A percentile compares a stretch with the other conserved stretches of the same genome.
Evolutionary conservation across 306 rosid species (phyloP).

Genomic region (Vicia faba): DNA sequence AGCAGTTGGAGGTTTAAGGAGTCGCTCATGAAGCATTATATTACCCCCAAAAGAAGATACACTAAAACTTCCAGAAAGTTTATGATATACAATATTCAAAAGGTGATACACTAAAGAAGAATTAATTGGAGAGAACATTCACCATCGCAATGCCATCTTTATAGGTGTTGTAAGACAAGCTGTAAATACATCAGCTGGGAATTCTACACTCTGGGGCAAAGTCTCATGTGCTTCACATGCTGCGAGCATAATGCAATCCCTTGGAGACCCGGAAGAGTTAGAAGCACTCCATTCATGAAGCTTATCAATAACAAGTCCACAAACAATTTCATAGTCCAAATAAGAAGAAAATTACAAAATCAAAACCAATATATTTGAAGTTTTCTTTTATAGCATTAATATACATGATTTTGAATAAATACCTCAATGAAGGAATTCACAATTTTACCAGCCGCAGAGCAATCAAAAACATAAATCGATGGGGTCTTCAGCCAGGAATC

Average conservation of each 20-base stretch:
- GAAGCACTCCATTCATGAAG: conserved; percentile 79
- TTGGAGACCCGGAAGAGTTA: conserved; percentile 68
- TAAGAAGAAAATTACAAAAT: conserved; percentile 31
- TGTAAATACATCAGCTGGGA: conserved; percentile 97
- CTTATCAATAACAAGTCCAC: conserved; percentile 52
- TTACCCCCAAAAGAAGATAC: neutral
- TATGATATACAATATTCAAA: conserved; percentile 26
- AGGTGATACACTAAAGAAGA: conserved; percentile 24
- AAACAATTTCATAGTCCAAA: conserved; percentile 30
- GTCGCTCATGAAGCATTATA: conserved; percentile 4
- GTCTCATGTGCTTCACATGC: conserved; percentile 98
- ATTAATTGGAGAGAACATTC: conserved; percentile 41
- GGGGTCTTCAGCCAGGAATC: conserved; percentile 99
- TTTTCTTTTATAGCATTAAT: conserved; percentile 1
- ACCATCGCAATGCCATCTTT: conserved; percentile 99
- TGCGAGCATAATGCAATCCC: conserved; percentile 97
- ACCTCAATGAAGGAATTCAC: conserved; percentile 87
- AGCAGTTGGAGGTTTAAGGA: neutral
- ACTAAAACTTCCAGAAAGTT: neutral
- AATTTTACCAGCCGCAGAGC: conserved; percentile 95
- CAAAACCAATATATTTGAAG: conserved; percentile 30
- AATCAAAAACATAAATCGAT: conserved; percentile 95
- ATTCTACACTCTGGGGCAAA: conserved; percentile 97
- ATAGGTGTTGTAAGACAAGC: conserved; percentile 98
- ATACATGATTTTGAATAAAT: conserved; percentile 33